Evolutionary conservation across 108 stramenopile genomes (phyloP), one percentile per base, ranked within the genome.

Genomic region (Pseudonitzschia delicatissima): DNA sequence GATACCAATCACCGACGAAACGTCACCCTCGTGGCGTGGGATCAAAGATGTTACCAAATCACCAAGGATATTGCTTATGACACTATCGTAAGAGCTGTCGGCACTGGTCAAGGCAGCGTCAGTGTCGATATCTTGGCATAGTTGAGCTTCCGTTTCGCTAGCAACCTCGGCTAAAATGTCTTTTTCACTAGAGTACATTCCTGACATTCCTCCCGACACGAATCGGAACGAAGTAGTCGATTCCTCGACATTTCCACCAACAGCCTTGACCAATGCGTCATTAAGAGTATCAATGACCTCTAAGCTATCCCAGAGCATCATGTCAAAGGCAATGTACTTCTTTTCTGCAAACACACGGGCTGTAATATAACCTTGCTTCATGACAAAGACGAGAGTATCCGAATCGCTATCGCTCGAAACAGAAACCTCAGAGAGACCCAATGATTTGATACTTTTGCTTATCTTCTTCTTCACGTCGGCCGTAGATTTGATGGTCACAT

Each of bases 321-420:
- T 76, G 60, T 89, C 87, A 27, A 86, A 68, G 40, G 81, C 85
- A 66, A 77, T 81, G 63, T 89, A 89, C 23, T 82, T 75, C 21
- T 68, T 59, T 57, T 75, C 71, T 4, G 82, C 80, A 71, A 68
- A 85, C 21, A 64, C 69, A 45, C 85, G 77, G 35, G 65, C 79
- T 6, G 83, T 62, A 49, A 90, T 80, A 69, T 75, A 87, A 20
- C 87, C 87, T 47, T 86, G 78, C 32, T 68, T 51, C 40, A 82
- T 40, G 9, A 68, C 64, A 7, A 82, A 18, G 57, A 79, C 33
- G 11, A 51, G 48, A 27, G 55, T 52, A 26, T 12, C 37, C n/a
- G 57, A 77, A 23, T 61, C 60, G 17, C 5, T 36, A 27, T 18
- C 34, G 25, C 27, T 61, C 8, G 60, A 61, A 5, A 61, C 34